Evolutionary conservation across 495 filamentous ascomycete genomes (phyloP), one percentile per base, ranked within the genome.

Genomic region (Ascodesmis nigricans): DNA sequence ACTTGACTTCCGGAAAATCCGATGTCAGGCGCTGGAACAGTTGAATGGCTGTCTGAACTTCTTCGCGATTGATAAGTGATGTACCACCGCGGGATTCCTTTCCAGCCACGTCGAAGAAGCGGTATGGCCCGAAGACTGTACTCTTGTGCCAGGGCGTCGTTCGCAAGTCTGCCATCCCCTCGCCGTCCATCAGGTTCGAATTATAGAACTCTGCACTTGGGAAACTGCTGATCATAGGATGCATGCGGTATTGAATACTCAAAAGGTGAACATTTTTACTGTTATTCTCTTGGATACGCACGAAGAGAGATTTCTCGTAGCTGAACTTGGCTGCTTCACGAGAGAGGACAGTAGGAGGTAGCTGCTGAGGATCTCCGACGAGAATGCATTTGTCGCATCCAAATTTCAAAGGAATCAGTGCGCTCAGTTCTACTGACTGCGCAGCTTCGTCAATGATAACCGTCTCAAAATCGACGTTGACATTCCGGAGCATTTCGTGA

Each of bases 401-500:
- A 46, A 95, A 97, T 55, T 97, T 97, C 17, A 97, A 65, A 4
- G 87, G 87, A 42, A 97, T 97, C 14, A 97, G 66, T 11, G 90
- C 83, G 47, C 82, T 91, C 53, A 97, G 63, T 57, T 97, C 87
- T 42, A 97, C 87, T 40, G 81, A 97, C 60, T 97, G 87, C 13
- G 87, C 87, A 1, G 87, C 87, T 62, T 97, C 87, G 47, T 97
- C 87, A 47, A 97, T 91, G 47, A 97, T 75, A 41, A 97, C 87
- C 0, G 87, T 93, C 55, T 97, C 87, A 42, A 97, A 95, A 53
- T 95, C 87, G 33, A 95, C 80, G 44, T 77, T 83, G 31, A 95
- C 56, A 44, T 72, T 73, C 55, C 82, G 81, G 59, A 97, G 91
- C 73, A 97, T 92, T 32, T 97, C 90, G 45, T 95, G 90, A 10